phyloP scores from a whole-genome alignment of 495 filamentous ascomycete genomes.

The Barbatosphaeria neglecta region DNA sequence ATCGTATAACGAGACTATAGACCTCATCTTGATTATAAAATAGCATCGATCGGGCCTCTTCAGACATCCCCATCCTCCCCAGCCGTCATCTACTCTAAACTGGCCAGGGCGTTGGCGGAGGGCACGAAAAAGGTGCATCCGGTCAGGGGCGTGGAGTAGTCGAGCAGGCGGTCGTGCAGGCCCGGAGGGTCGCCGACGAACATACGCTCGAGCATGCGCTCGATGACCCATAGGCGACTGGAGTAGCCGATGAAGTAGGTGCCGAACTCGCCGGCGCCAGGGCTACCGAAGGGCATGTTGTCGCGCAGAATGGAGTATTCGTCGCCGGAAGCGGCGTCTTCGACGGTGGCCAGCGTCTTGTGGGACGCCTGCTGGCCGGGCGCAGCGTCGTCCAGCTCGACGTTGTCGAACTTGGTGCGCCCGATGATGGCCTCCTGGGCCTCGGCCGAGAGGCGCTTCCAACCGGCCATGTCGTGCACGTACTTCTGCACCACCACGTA shows the following conservation, averaged over 20 bases:
- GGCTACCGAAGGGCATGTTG: constrained; percentile 50
- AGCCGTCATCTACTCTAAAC: constrained; percentile 20
- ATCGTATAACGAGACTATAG: too few relatives aligned
- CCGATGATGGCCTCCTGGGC: constrained; percentile 46
- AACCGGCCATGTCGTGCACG: constrained; percentile 38
- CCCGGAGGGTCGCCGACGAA: constrained; percentile 44
- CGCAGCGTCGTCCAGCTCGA: constrained; percentile 42
- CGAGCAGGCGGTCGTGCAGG: constrained; percentile 42
- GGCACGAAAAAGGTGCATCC: constrained; percentile 45
- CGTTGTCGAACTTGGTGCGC: constrained; percentile 43
- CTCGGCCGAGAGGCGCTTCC: constrained; percentile 34
- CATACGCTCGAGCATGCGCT: constrained; percentile 48
- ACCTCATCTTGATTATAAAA: too few relatives aligned
- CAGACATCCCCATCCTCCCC: neutral
- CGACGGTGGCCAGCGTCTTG: constrained; percentile 43
- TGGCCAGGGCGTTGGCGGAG: constrained; percentile 28
- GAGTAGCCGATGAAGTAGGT: constrained; percentile 53
- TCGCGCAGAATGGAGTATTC: constrained; percentile 45
- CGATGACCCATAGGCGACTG: constrained; percentile 42
- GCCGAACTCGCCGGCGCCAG: constrained; percentile 40
- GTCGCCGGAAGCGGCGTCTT: constrained; percentile 36
- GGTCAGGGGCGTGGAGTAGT: constrained; percentile 43
- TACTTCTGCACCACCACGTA: constrained; percentile 51
- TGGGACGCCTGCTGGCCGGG: constrained; percentile 36
- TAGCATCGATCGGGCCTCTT: too few relatives aligned